Percentiles rank a stretch among this genome's conserved stretches.
These are phyloP conservation scores for Logfia minima DNA, from an alignment of 129 eudicot genomes.

Conservation along the genomic window DNA sequence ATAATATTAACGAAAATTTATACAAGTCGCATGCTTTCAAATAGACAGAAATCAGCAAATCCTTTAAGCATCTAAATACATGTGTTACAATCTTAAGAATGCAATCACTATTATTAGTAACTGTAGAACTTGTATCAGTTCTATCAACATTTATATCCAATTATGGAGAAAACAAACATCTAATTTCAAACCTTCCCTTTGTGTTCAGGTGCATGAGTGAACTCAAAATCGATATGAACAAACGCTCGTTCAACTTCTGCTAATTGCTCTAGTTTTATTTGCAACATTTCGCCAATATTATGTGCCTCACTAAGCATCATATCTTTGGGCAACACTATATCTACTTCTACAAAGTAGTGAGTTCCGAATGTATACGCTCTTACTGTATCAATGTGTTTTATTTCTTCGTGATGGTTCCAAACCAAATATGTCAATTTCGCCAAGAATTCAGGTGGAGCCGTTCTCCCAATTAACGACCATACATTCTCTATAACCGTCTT, in stretches of 20 bases:
- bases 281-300: conserved; percentile 85
- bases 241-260: conserved; percentile 85
- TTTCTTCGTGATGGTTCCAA: conserved; percentile 91
- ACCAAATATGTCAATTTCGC: conserved; percentile 79
- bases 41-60: neutral
- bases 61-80: neutral
- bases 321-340: conserved; percentile 78
- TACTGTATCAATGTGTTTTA: conserved; percentile 82
- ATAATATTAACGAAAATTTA: no score
- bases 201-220: conserved; percentile 83
- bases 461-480: conserved; percentile 83
- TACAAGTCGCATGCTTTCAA: neutral
- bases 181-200: conserved; percentile 28
- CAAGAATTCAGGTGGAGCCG: conserved; percentile 89
- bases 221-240: conserved; percentile 91
- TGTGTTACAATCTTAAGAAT: neutral
- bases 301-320: conserved; percentile 78
- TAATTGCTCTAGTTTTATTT: conserved; percentile 83
- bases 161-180: neutral
- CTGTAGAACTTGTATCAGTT: neutral
- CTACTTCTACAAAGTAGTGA: conserved; percentile 91
- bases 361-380: conserved; percentile 85
- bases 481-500: conserved; percentile 83
- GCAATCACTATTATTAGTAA: neutral
- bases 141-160: neutral